Base-by-base conservation (phyloP, 208 protist species). In the Acanthamoeba sp. region DNA sequence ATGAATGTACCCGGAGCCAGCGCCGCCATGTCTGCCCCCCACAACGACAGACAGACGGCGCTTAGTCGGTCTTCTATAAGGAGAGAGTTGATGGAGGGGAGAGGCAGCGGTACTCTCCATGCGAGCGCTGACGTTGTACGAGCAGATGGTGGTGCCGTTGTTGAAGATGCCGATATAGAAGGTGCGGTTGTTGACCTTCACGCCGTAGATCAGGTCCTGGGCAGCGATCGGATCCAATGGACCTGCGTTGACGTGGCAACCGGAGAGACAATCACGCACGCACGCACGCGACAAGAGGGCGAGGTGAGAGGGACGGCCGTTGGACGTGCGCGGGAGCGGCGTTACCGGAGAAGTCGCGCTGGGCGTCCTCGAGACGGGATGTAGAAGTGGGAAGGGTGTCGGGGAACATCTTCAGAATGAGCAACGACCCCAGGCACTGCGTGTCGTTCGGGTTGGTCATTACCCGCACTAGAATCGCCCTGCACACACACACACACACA, bases 131-230 rank as follows among this genome's bases (percentile, higher is more conserved):
- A 76, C 27, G 66, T 42, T 40, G 66, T 76, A 76, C 12, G 66
- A 40, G 29, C 66, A 76, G 2, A 32, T 7, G 12, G 34, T 10
- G 66, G 66, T 42, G 32, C 32, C 66, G n/a, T 76, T 76, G 66
- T 40, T 76, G 66, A 76, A 76, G 32, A 76, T 20, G 34, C n/a
- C 66, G 12, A 76, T 36, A n/a, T 76, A 76, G 66, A 76, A 76
- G 27, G 27, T 32, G 7, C 32, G 2, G 66, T 76, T 76, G 66
- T 76, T 36, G 66, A 40, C 16, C 66, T 38, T 14, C 27, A 32
- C 66, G 10, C 29, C 66, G 34, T 76, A 76, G 66, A 76, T 32
- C 27, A 76, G 66, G 34, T 76, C 34, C 27, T 76, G 66, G n/a
- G 66, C 66, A 2, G 66, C 18, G 5, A 76, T 9, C 34, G 27